Conservation (phyloP, 208 protist species). For the Trypanosoma avium region DNA sequence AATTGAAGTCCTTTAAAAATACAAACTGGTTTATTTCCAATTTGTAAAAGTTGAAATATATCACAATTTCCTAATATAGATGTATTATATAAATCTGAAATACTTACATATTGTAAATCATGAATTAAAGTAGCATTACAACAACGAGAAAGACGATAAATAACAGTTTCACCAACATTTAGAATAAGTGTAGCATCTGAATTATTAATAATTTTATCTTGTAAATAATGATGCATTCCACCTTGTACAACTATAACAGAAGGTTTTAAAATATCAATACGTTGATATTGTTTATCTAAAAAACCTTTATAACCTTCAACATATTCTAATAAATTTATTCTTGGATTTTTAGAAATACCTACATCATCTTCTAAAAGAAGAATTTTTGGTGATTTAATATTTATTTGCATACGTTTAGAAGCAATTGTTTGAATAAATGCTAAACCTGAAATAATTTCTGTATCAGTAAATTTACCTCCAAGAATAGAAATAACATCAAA, state of each 20-base stretch:
- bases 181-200: slow-evolving; percentile 54
- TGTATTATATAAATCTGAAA: slow-evolving; percentile 36
- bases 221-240: slow-evolving; percentile 80
- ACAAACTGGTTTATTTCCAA: slow-evolving; percentile 30
- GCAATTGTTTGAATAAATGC: slow-evolving; percentile 30
- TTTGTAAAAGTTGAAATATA: slow-evolving; percentile 39
- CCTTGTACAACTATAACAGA: slow-evolving; percentile 74
- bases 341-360: slow-evolving; percentile 25
- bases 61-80: slow-evolving; percentile 46
- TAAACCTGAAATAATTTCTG: slow-evolving; percentile 25
- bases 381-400: slow-evolving; percentile 42
- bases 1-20: slow-evolving; percentile 23
- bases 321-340: slow-evolving; percentile 51
- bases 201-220: slow-evolving; percentile 40
- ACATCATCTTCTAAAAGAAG: slow-evolving; percentile 67
- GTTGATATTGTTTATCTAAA: slow-evolving; percentile 69
- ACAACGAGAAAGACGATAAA: slow-evolving; percentile 47
- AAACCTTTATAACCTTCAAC: slow-evolving; percentile 57
- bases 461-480: slow-evolving; percentile 21
- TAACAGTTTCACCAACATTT: slow-evolving; percentile 40
- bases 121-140: slow-evolving; percentile 49
- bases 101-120: slow-evolving; percentile 64
- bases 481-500: slow-evolving; percentile 34
- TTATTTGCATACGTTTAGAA: slow-evolving; percentile 35
- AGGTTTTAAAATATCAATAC: slow-evolving; percentile 58